Percentiles rank a stretch among this genome's conserved stretches.
phyloP scores from a whole-genome alignment of 2,329 filamentous ascomycete species.

The Chaetomium sp. region DNA sequence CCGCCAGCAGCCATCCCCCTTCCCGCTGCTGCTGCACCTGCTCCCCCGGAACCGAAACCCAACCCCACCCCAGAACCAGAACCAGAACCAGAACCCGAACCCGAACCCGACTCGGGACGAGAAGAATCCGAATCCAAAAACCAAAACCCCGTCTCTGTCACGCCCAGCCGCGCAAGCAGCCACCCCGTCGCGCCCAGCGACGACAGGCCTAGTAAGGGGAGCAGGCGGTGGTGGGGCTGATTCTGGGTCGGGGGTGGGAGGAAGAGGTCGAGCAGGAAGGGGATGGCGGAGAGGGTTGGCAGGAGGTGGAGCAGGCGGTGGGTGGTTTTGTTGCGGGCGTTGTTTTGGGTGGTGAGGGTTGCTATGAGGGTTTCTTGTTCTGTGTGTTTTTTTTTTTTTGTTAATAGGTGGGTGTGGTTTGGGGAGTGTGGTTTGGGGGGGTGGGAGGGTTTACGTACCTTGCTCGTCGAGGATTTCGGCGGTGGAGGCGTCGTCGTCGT shows the following conservation, averaged over 20 bases:
- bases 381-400: constrained; percentile 41
- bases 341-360: constrained; percentile 57
- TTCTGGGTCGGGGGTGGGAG: constrained; percentile 45
- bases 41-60: neutral
- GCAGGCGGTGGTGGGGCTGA: constrained; percentile 56
- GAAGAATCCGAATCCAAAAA: constrained; percentile 45
- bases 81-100: neutral
- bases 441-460: constrained; percentile 51
- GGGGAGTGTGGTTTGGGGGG: neutral
- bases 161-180: constrained; percentile 58
- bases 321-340: constrained; percentile 60
- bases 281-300: constrained; percentile 57
- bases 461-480: constrained; percentile 74
- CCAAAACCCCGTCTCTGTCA: constrained; percentile 56
- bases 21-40: neutral
- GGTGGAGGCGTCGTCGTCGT: constrained; percentile 49
- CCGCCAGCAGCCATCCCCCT: neutral
- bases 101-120: too few relatives aligned
- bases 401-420: neutral
- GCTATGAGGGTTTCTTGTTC: constrained; percentile 68
- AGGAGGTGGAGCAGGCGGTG: constrained; percentile 60
- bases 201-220: constrained; percentile 61
- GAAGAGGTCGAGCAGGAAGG: constrained; percentile 57
- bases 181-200: constrained; percentile 66
- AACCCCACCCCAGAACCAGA: neutral